Percentiles rank a stretch among this genome's conserved stretches.
Conservation (phyloP, 1,284 basidiomycete genomes). For the Apiotrichum sp. region DNA sequence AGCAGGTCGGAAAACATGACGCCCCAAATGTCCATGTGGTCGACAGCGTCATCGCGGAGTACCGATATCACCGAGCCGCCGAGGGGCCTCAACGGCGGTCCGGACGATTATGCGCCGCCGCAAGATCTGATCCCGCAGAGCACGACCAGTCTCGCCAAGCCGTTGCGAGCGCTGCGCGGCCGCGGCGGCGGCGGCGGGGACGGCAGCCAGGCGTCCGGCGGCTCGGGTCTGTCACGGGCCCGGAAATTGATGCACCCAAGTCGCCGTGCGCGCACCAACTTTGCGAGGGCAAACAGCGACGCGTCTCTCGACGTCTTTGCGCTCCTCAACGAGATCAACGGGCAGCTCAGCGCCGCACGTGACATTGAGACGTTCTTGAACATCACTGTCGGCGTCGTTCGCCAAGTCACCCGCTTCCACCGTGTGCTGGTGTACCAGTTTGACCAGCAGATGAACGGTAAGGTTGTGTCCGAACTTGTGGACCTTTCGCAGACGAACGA, state of each 20-base stretch:
- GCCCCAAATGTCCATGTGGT: background rate
- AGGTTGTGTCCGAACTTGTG: constrained; percentile 75
- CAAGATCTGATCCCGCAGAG: constrained; percentile 65
- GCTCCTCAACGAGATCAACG: constrained; percentile 75
- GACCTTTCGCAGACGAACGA: constrained; percentile 77
- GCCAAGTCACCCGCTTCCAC: constrained; percentile 77
- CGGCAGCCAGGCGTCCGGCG: constrained; percentile 5
- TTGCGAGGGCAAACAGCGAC: background rate
- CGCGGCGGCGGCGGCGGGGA: background rate
- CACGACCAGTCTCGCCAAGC: constrained; percentile 66
- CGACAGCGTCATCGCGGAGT: background rate
- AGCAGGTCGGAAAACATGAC: background rate
- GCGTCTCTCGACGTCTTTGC: constrained; percentile 75
- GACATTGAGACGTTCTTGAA: constrained; percentile 70
- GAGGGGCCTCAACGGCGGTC: constrained; percentile 33
- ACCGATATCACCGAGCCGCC: constrained; percentile 3
- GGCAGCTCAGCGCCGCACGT: constrained; percentile 66
- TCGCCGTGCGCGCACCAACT: no score
- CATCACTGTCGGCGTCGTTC: constrained; percentile 70
- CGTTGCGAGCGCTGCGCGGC: constrained; percentile 66
- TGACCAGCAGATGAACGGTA: constrained; percentile 52
- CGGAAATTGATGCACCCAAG: no score
- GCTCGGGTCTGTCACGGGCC: no score
- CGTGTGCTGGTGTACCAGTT: constrained; percentile 81
- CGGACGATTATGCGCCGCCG: constrained; percentile 44